Conservation (phyloP, 495 filamentous ascomycete species). For the Amorphotheca resinae region DNA sequence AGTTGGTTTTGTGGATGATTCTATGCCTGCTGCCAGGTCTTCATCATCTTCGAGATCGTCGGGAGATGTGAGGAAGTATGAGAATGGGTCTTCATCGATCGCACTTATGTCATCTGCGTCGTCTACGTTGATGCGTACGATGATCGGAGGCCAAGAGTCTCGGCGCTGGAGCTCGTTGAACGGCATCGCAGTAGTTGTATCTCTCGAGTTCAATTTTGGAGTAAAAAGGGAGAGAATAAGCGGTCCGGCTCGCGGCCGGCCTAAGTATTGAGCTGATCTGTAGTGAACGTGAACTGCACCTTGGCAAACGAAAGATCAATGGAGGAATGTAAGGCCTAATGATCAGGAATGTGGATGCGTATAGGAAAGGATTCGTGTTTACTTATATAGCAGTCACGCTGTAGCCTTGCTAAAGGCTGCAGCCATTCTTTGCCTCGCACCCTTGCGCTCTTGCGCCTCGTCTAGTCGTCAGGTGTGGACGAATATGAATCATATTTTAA, state of each 20-base stretch:
- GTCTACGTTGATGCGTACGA: conserved; percentile 11
- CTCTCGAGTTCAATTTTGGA: not conserved
- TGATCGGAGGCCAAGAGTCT: conserved; percentile 21
- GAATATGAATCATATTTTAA: conserved; percentile 13
- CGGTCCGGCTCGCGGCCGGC: conserved; percentile 19
- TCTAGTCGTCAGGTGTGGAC: not conserved
- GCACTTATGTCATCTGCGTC: conserved; percentile 1
- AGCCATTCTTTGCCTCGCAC: conserved; percentile 7
- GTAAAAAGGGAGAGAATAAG: not conserved
- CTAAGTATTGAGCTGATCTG: conserved; percentile 6
- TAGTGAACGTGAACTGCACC: not conserved
- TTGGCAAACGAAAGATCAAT: conserved; percentile 1
- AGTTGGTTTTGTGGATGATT: conserved; percentile 8
- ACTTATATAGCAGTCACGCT: conserved; percentile 15
- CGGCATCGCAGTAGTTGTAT: conserved; percentile 12
- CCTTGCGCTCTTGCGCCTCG: not conserved
- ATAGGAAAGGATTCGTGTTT: not conserved
- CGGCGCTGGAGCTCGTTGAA: conserved; percentile 18
- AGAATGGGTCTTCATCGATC: conserved; percentile 21
- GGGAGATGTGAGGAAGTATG: conserved; percentile 20
- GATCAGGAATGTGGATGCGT: not conserved
- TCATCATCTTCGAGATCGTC: conserved; percentile 9
- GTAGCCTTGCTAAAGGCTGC: conserved; percentile 13
- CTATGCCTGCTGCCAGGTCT: conserved; percentile 21
- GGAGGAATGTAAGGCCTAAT: not conserved